A percentile compares a stretch with the other conserved stretches of the same genome.
Evolutionary conservation across 139 green algal species (phyloP).

Genomic region (Coccomyxa sp.): DNA sequence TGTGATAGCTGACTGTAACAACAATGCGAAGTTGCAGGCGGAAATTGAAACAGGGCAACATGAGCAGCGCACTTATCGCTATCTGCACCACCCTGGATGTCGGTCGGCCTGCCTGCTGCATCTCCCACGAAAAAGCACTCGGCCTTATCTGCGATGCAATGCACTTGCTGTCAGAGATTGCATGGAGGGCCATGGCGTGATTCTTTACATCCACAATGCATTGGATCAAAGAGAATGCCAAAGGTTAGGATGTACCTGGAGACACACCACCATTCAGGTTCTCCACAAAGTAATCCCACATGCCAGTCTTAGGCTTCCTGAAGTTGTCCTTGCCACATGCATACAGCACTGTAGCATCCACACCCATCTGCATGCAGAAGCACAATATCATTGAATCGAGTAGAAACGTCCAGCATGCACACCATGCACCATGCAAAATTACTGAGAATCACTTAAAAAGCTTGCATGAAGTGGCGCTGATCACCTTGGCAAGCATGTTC

Average conservation of each 20-base stretch:
- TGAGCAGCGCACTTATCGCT: constrained; percentile 37
- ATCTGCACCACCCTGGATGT: constrained; percentile 30
- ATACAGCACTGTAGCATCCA: constrained; percentile 30
- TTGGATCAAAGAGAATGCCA: background rate
- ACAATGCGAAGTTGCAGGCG: background rate
- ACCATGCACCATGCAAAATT: background rate
- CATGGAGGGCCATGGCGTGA: background rate
- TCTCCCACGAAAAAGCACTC: constrained; percentile 66
- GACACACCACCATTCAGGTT: constrained; percentile 48
- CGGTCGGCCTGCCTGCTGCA: constrained; percentile 40
- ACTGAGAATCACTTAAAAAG: background rate
- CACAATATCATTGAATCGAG: background rate
- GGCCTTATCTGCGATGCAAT: constrained; percentile 35
- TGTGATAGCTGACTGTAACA: background rate
- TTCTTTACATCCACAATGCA: background rate
- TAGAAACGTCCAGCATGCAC: background rate
- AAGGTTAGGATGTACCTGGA: constrained; percentile 24
- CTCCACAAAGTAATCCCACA: constrained; percentile 70
- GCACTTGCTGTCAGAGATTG: background rate
- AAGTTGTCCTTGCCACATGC: constrained; percentile 37
- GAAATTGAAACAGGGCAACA: background rate
- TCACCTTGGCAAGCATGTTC: constrained; percentile 38
- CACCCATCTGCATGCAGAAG: background rate
- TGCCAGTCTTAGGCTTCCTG: constrained; percentile 63
- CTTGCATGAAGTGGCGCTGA: background rate